Evolutionary conservation across 768 basidiomycete genomes (phyloP).

Genomic region (Pleurotus tuoliensis): DNA sequence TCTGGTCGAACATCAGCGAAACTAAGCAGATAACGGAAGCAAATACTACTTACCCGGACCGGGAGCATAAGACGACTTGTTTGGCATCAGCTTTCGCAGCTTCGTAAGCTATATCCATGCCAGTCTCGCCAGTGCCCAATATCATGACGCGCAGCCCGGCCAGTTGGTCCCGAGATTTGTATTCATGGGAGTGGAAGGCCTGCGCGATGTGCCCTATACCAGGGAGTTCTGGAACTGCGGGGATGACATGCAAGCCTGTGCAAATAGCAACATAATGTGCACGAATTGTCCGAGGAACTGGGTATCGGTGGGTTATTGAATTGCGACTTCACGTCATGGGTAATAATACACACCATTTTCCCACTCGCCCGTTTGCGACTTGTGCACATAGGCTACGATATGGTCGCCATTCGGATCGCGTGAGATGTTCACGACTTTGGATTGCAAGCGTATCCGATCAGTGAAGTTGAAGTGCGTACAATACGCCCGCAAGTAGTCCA

Average conservation of each 20-base stretch:
- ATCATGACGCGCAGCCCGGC: conserved; percentile 45
- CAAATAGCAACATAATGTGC: conserved; percentile 45
- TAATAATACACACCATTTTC: conserved; percentile 18
- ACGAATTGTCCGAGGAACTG: conserved; percentile 26
- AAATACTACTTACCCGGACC: conserved; percentile 33
- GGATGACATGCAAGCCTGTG: conserved; percentile 53
- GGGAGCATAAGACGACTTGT: conserved; percentile 49
- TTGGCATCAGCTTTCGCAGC: conserved; percentile 46
- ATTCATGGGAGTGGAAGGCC: conserved; percentile 46
- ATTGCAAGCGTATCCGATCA: conserved; percentile 30
- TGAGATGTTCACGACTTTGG: conserved; percentile 35
- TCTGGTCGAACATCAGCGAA: conserved; percentile 17
- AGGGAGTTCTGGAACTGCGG: conserved; percentile 44
- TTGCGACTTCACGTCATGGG: neutral
- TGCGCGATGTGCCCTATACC: conserved; percentile 40
- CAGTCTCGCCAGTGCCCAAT: conserved; percentile 60
- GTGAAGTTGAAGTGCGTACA: conserved; percentile 36
- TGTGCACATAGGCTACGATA: conserved; percentile 28
- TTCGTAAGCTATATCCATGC: conserved; percentile 55
- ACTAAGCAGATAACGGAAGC: neutral
- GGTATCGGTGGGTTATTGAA: neutral
- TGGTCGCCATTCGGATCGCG: conserved; percentile 30
- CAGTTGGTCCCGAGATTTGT: conserved; percentile 46
- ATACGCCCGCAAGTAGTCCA: conserved; percentile 46
- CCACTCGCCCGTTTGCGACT: conserved; percentile 22